Conservation (phyloP, 2,329 filamentous ascomycete species). For the Claviceps digitariae region DNA sequence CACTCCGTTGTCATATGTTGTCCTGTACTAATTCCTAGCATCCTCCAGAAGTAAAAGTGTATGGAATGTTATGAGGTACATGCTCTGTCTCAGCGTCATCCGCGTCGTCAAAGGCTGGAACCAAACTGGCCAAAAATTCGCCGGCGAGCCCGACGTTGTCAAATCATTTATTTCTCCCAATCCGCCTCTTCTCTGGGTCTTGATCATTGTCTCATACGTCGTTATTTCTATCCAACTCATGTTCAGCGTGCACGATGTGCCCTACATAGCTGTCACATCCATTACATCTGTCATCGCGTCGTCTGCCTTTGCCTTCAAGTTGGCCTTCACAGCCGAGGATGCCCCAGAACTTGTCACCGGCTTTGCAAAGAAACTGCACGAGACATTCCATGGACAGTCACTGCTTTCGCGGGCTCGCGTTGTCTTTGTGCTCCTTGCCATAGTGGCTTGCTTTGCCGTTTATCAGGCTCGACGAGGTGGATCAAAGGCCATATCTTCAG, state of each 20-base stretch:
- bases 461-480: constrained; percentile 23
- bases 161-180: constrained; percentile 53
- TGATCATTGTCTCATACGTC: constrained; percentile 58
- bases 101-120: constrained; percentile 75
- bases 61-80: constrained; percentile 17
- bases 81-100: constrained; percentile 43
- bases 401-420: constrained; percentile 35
- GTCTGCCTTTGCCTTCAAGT: constrained; percentile 67
- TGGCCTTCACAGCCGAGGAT: constrained; percentile 77
- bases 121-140: constrained; percentile 92
- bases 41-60: constrained; percentile 14
- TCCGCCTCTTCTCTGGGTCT: constrained; percentile 56
- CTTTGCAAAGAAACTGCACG: constrained; percentile 26
- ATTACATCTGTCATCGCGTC: constrained; percentile 29
- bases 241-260: constrained; percentile 26
- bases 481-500: constrained; percentile 14
- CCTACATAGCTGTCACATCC: constrained; percentile 26
- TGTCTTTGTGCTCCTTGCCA: constrained; percentile 34
- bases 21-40: not conserved
- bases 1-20: not conserved
- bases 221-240: constrained; percentile 37
- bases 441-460: constrained; percentile 24
- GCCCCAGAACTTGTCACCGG: constrained; percentile 64
- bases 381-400: constrained; percentile 27
- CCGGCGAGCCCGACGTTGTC: constrained; percentile 79